phyloP scores from a whole-genome alignment of 2,329 filamentous ascomycete genomes.

The Herpomyces periplanetae region DNA sequence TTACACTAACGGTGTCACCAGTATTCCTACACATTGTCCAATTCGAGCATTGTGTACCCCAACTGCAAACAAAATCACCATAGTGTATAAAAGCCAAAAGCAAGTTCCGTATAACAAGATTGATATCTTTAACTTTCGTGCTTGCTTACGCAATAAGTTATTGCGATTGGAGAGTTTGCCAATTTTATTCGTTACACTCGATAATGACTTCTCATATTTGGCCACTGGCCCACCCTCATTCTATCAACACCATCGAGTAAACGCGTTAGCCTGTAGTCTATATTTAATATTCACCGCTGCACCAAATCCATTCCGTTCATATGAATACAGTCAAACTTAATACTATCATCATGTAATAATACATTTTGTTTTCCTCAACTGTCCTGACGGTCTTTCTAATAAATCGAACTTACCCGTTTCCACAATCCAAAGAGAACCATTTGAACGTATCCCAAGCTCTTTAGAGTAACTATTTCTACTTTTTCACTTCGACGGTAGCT shows the following conservation, averaged over 20 bases:
- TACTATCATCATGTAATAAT: too few species aligned
- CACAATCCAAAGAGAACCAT: too few species aligned
- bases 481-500: too few species aligned
- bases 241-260: slow-evolving; percentile 6
- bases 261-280: slow-evolving; percentile 7
- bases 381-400: too few species aligned
- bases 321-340: too few species aligned
- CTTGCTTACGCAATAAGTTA: slow-evolving; percentile 26
- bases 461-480: too few species aligned
- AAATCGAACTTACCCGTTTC: too few species aligned
- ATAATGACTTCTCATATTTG: slow-evolving; percentile 41
- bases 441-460: too few species aligned
- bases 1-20: slow-evolving; percentile 37
- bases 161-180: slow-evolving; percentile 27
- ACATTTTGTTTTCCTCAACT: too few species aligned
- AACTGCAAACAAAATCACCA: slow-evolving; percentile 46
- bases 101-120: slow-evolving; percentile 70
- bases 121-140: slow-evolving; percentile 40
- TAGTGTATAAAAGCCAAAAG: slow-evolving; percentile 48
- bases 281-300: too few species aligned
- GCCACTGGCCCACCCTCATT: slow-evolving; percentile 2
- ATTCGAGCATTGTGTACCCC: slow-evolving; percentile 39
- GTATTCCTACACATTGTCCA: slow-evolving; percentile 35
- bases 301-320: too few species aligned
- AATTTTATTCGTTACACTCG: slow-evolving; percentile 45